Evolutionary conservation across 1,284 basidiomycete species (phyloP).

Genomic region (Agaricales sp.): DNA sequence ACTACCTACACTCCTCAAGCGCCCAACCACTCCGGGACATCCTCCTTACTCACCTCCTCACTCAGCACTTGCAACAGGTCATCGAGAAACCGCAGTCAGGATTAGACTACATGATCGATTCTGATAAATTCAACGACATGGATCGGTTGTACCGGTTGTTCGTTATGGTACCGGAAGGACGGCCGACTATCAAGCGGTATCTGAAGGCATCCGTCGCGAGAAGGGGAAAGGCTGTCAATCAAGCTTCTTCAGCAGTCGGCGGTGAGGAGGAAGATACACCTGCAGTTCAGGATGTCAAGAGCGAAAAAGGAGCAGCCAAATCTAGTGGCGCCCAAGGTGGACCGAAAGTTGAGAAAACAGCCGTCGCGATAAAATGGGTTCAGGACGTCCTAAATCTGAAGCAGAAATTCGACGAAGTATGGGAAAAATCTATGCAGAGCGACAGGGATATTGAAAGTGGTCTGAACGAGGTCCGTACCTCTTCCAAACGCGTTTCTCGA

Average conservation of each 20-base stretch:
- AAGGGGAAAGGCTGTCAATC: constrained; percentile 79
- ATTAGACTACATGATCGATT: constrained; percentile 81
- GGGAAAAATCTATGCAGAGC: constrained; percentile 60
- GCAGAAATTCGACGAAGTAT: constrained; percentile 79
- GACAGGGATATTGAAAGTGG: constrained; percentile 79
- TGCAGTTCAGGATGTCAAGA: constrained; percentile 27
- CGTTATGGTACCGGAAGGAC: constrained; percentile 59
- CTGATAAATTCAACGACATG: constrained; percentile 71
- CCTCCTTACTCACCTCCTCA: constrained; percentile 71
- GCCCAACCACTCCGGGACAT: constrained; percentile 62
- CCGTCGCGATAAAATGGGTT: constrained; percentile 85
- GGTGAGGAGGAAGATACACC: constrained; percentile 20
- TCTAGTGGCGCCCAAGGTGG: constrained; percentile 43
- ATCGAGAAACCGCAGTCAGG: constrained; percentile 82
- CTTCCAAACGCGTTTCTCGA: too few relatives aligned
- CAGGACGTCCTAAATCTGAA: constrained; percentile 88
- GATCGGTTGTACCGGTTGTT: constrained; percentile 78
- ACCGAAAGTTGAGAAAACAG: constrained; percentile 34
- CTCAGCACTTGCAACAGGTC: constrained; percentile 67
- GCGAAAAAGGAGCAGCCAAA: constrained; percentile 34
- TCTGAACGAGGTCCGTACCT: constrained; percentile 71
- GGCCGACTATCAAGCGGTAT: constrained; percentile 54
- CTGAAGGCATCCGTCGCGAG: constrained; percentile 70
- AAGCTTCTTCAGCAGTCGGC: constrained; percentile 30
- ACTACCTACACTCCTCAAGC: constrained; percentile 81